Evolutionary conservation across 2,329 filamentous ascomycete genomes (phyloP).

Genomic region (Pseudocercospora pini-densiflorae): DNA sequence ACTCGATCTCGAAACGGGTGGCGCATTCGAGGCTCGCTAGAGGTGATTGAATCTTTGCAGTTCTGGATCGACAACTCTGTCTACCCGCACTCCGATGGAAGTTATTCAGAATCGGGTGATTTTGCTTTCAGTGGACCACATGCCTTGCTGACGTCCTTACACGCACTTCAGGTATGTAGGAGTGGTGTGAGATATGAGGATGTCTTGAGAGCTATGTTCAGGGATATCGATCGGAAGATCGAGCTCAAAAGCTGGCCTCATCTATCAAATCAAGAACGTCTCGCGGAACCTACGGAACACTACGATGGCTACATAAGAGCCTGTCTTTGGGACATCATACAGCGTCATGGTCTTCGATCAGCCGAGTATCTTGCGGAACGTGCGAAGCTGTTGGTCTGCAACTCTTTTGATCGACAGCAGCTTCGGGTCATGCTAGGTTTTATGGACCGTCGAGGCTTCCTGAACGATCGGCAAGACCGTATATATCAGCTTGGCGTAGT

Average conservation of each 20-base stretch:
- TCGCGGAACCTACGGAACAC: not conserved
- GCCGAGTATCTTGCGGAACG: not conserved
- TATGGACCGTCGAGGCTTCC: not conserved
- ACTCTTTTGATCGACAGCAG: conserved; percentile 4
- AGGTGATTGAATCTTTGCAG: not conserved
- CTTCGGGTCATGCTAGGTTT: conserved; percentile 7
- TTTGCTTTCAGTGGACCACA: conserved; percentile 5
- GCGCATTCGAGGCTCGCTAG: not conserved
- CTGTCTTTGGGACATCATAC: not conserved
- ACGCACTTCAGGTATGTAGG: not conserved
- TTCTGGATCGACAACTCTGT: not conserved
- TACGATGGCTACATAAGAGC: conserved; percentile 1
- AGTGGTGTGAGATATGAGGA: not conserved
- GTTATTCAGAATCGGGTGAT: not conserved
- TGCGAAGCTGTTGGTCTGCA: not conserved
- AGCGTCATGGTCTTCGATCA: not conserved
- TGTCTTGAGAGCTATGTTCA: conserved; percentile 9
- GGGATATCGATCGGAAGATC: not conserved
- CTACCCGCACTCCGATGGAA: not conserved
- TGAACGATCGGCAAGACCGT: not conserved
- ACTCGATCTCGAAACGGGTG: not conserved
- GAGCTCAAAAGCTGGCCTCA: not conserved
- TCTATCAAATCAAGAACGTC: not conserved
- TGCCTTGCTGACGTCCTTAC: conserved; percentile 10
- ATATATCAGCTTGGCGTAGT: conserved; percentile 8